Conservation (phyloP, 768 basidiomycete genomes). For the Kwoniella sp. region DNA sequence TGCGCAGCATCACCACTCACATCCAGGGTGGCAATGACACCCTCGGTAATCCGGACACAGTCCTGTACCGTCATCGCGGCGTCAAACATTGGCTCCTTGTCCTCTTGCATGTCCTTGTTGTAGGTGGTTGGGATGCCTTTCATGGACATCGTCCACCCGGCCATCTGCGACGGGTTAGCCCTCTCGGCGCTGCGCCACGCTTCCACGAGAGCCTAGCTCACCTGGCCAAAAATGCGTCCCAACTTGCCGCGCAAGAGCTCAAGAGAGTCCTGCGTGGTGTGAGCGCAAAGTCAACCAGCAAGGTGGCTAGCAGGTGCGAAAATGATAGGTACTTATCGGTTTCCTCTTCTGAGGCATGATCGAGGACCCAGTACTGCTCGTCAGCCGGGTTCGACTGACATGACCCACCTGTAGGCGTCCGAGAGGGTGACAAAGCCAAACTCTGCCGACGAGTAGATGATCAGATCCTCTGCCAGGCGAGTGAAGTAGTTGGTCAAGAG, state of each 20-base stretch:
- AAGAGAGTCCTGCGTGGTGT: slow-evolving; percentile 87
- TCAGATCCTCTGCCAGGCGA: slow-evolving; percentile 89
- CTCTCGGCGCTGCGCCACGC: neutral
- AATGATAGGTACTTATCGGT: too few species aligned
- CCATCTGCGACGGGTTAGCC: slow-evolving; percentile 59
- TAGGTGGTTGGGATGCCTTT: slow-evolving; percentile 99
- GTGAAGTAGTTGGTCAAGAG: slow-evolving; percentile 89
- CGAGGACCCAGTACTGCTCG: slow-evolving; percentile 83
- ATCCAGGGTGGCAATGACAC: slow-evolving; percentile 84
- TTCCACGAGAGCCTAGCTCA: neutral
- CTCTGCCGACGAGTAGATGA: slow-evolving; percentile 94
- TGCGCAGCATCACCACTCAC: slow-evolving; percentile 53
- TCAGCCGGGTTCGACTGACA: neutral
- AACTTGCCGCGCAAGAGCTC: slow-evolving; percentile 93
- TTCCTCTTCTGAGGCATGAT: slow-evolving; percentile 99
- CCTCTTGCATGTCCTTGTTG: slow-evolving; percentile 98
- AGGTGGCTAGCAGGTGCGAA: too few species aligned
- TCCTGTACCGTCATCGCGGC: slow-evolving; percentile 82
- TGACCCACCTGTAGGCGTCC: slow-evolving; percentile 88
- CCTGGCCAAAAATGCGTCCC: slow-evolving; percentile 88
- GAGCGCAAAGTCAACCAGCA: too few species aligned
- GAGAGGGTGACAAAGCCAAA: slow-evolving; percentile 94
- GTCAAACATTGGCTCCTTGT: slow-evolving; percentile 96
- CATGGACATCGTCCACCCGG: slow-evolving; percentile 93
- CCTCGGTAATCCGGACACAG: slow-evolving; percentile 88